These are phyloP conservation scores for Phytopythium helicoides DNA, from an alignment of 352 stramenopile genomes.

Conservation along the genomic window DNA sequence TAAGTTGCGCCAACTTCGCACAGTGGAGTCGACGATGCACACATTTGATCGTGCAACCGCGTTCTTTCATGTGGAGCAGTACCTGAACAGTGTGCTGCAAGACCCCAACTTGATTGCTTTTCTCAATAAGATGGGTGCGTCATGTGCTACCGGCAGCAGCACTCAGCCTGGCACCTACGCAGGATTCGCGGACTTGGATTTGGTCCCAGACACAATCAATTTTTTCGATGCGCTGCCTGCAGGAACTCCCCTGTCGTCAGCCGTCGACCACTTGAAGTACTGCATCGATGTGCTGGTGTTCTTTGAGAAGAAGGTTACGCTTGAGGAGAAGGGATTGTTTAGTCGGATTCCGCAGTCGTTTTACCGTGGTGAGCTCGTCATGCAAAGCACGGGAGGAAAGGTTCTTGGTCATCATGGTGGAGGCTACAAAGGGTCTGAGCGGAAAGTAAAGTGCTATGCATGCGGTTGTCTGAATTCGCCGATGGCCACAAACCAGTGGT, in stretches of 20 bases:
- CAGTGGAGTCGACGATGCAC: constrained; percentile 72
- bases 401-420: constrained; percentile 5
- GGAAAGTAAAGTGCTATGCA: constrained; percentile 75
- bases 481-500: constrained; percentile 69
- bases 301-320: constrained; percentile 84
- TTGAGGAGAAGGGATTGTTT: constrained; percentile 64
- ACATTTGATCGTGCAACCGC: constrained; percentile 76
- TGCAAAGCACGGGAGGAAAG: constrained; percentile 35
- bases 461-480: constrained; percentile 63
- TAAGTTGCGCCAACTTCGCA: constrained; percentile 71
- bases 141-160: constrained; percentile 23
- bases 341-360: constrained; percentile 74
- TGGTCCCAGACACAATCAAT: constrained; percentile 56
- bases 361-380: constrained; percentile 72
- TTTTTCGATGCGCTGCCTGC: constrained; percentile 66
- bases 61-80: constrained; percentile 84
- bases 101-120: constrained; percentile 59
- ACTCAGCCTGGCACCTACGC: constrained; percentile 11
- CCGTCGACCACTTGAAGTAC: constrained; percentile 79
- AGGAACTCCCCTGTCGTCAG: constrained; percentile 45
- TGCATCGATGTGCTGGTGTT: constrained; percentile 83
- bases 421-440: constrained; percentile 34
- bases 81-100: constrained; percentile 76
- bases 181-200: constrained; percentile 39
- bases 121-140: constrained; percentile 72